Base-by-base conservation (phyloP, 2,329 filamentous ascomycete genomes). In the Elsinoe ampelina region DNA sequence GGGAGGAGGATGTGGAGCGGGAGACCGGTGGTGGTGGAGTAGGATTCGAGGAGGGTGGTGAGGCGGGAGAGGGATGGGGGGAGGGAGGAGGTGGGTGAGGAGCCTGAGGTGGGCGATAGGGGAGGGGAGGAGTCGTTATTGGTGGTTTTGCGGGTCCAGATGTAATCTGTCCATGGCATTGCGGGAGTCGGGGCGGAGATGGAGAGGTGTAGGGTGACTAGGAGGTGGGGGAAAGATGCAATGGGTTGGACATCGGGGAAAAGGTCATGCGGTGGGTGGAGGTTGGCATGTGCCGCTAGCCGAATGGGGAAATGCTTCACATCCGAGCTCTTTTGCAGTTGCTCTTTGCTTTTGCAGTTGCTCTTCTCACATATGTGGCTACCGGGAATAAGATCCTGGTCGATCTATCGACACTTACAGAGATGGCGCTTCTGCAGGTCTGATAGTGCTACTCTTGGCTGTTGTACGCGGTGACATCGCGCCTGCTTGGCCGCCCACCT, bases 1-100 rank as follows among this genome's bases (percentile, higher is more conserved):
- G 63, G 57, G 30, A 58, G 54, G 19, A 60, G 58, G 57, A 66
- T 58, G 22, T 59, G 62, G 2, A 47, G 19, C 2, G 41, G 32
- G 7, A 45, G 42, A 17, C 38, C 39, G 30, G 54, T 56, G 42
- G 38, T 10, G 13, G 26, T 15, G 26, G 41, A 45, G 19, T 41
- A 38, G 41, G 36, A 39, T 4, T 22, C 30, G 15, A 43, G 26
- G 36, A 35, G 2, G 17, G 26, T 20, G 26, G 34, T 32, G 13
- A 56, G 54, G 8, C 17, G 30, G 17, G 26, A 5, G 34, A 54
- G 32, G 15, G 34, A 2, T 3, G n/a, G 34, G 12, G 52, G 12
- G 38, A 51, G 22, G 47, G n/a, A 26, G n/a, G 30, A 15, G 35
- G 15, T 36, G 32, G 15, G 50, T 11, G 50, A 38, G 30, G 50